Evolutionary conservation across 352 stramenopile genomes (phyloP).

Genomic region (Pythium biforme): DNA sequence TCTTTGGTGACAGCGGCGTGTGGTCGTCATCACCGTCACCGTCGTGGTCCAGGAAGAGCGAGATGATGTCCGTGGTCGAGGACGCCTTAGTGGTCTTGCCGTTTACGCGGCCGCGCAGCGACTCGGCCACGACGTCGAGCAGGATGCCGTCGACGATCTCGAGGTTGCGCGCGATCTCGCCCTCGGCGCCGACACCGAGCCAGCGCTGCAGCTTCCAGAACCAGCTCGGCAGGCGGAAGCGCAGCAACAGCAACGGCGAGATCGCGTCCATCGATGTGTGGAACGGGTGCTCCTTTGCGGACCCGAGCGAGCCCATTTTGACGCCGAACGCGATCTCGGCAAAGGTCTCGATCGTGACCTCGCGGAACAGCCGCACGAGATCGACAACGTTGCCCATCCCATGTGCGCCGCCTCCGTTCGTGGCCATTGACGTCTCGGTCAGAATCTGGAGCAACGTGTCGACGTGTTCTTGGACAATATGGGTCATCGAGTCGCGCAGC

Average conservation of each 20-base stretch:
- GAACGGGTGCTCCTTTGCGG: constrained; percentile 26
- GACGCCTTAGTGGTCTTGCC: constrained; percentile 1
- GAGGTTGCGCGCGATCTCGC: constrained; percentile 22
- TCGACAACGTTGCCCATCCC: constrained; percentile 9
- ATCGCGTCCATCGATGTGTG: constrained; percentile 30
- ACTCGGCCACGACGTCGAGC: constrained; percentile 29
- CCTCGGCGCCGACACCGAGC: constrained; percentile 29
- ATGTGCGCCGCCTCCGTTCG: background rate
- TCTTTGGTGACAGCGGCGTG: constrained; percentile 13
- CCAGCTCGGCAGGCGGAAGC: constrained; percentile 30
- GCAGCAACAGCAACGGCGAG: constrained; percentile 15
- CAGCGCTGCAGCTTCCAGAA: constrained; percentile 35
- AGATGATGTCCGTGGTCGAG: constrained; percentile 31
- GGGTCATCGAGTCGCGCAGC: constrained; percentile 27
- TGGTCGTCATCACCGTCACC: background rate
- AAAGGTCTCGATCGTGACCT: constrained; percentile 40
- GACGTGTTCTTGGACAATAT: constrained; percentile 27
- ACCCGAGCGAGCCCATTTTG: constrained; percentile 28
- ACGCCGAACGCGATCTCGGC: constrained; percentile 39
- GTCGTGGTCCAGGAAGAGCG: constrained; percentile 34
- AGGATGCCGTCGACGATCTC: constrained; percentile 28
- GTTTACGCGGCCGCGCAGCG: constrained; percentile 19
- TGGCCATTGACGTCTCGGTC: background rate
- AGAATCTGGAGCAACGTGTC: constrained; percentile 26
- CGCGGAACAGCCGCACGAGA: constrained; percentile 27